A percentile compares a stretch with the other conserved stretches of the same genome.
phyloP scores from a whole-genome alignment of 306 rosid genomes.

The Rosa multiflora region DNA sequence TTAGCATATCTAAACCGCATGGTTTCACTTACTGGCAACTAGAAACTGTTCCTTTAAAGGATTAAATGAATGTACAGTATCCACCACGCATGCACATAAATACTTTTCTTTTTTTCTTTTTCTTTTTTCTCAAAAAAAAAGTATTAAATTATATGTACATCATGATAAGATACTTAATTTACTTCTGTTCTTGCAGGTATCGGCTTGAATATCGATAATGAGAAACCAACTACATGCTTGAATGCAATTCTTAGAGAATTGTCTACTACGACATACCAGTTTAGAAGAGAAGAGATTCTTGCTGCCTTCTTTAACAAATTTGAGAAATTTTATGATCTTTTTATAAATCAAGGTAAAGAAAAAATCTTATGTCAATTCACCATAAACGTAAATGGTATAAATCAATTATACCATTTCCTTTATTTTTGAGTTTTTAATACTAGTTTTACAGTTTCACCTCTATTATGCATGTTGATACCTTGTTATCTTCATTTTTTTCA shows the following conservation, averaged over 20 bases:
- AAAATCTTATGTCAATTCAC: slow-evolving; percentile 3
- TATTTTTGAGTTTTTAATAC: slow-evolving; percentile 1
- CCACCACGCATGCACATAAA: background rate
- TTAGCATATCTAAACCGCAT: slow-evolving; percentile 18
- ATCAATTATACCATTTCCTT: slow-evolving; percentile 2
- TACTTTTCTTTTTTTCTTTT: background rate
- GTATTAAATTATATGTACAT: slow-evolving; percentile 6
- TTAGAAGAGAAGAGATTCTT: slow-evolving; percentile 74
- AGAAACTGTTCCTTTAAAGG: slow-evolving; percentile 2
- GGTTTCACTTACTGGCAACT: slow-evolving; percentile 6
- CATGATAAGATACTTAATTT: slow-evolving; percentile 22
- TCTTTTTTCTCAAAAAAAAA: no score
- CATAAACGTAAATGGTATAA: background rate
- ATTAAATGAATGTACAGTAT: background rate
- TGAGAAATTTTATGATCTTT: slow-evolving; percentile 59
- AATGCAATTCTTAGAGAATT: slow-evolving; percentile 59
- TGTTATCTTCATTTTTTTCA: background rate
- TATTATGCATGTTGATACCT: background rate
- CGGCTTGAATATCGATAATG: slow-evolving; percentile 84
- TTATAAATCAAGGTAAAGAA: slow-evolving; percentile 67
- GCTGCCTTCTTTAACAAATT: slow-evolving; percentile 80
- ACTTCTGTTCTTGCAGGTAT: slow-evolving; percentile 60
- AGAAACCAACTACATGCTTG: slow-evolving; percentile 83
- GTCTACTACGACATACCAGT: slow-evolving; percentile 47
- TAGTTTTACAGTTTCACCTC: background rate